Percentiles rank a stretch among this genome's conserved stretches.
Conservation (phyloP, 495 filamentous ascomycete species). For the Neurospora cerealis region DNA sequence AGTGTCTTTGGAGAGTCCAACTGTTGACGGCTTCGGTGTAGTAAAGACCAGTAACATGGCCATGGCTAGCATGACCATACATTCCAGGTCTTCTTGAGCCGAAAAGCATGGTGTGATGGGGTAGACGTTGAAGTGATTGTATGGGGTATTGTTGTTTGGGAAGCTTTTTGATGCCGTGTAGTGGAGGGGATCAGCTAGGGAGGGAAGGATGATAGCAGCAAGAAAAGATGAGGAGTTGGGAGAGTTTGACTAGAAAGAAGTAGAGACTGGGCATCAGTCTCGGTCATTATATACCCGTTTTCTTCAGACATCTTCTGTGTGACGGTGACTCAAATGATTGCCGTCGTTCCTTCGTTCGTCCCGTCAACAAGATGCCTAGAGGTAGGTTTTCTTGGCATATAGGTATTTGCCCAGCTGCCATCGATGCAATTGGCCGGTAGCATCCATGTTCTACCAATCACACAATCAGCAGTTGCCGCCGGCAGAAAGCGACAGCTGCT, state of each 20-base stretch:
- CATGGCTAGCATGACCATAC: neutral
- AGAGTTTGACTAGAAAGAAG: neutral
- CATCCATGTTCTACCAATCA: neutral
- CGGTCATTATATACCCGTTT: neutral
- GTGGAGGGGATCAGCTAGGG: neutral
- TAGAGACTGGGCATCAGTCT: neutral
- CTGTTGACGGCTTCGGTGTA: slow-evolving; percentile 1
- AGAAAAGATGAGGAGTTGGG: neutral
- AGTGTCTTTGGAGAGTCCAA: slow-evolving; percentile 10
- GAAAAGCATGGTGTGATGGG: neutral
- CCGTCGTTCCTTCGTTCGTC: neutral
- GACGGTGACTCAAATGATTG: neutral
- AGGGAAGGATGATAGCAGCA: neutral
- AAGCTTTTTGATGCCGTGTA: neutral
- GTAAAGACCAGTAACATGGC: slow-evolving; percentile 19
- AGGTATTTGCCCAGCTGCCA: neutral
- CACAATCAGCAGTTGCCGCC: neutral
- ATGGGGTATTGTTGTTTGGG: neutral
- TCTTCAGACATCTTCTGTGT: neutral
- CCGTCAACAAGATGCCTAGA: too few relatives aligned
- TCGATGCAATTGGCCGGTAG: neutral
- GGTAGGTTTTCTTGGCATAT: neutral
- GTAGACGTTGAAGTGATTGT: neutral
- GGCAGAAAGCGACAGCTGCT: neutral
- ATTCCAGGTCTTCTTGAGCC: neutral